phyloP scores from a whole-genome alignment of 805 yeast species.

The Jamesozyma hellenica region DNA sequence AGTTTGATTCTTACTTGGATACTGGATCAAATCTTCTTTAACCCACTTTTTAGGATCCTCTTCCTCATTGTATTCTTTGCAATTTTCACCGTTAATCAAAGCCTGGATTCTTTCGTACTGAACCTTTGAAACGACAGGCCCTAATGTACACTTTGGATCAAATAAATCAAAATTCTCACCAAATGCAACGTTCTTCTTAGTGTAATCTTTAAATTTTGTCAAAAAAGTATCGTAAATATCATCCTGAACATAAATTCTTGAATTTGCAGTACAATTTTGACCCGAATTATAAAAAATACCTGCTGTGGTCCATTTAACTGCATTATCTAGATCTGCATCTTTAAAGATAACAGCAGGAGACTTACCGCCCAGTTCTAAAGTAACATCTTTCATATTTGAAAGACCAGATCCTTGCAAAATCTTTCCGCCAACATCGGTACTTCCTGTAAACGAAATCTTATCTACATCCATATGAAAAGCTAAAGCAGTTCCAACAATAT shows the following conservation, averaged over 20 bases:
- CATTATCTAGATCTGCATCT: slow-evolving; percentile 35
- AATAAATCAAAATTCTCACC: slow-evolving; percentile 44
- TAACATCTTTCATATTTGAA: slow-evolving; percentile 34
- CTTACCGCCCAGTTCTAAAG: slow-evolving; percentile 39
- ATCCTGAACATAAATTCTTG: slow-evolving; percentile 44
- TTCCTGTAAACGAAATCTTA: slow-evolving; percentile 42
- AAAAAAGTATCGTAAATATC: slow-evolving; percentile 39
- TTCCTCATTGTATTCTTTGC: not conserved
- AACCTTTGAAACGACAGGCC: slow-evolving; percentile 43
- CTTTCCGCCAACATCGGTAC: slow-evolving; percentile 36
- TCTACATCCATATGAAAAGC: slow-evolving; percentile 34
- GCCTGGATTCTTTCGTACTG: slow-evolving; percentile 36
- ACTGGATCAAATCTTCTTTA: slow-evolving; percentile 27
- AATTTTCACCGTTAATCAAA: slow-evolving; percentile 22
- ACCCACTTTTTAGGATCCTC: slow-evolving; percentile 31
- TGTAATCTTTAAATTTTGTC: slow-evolving; percentile 29
- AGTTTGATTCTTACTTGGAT: slow-evolving; percentile 7
- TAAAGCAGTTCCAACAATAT: slow-evolving; percentile 32
- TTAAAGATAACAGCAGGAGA: slow-evolving; percentile 36
- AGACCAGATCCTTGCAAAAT: slow-evolving; percentile 31
- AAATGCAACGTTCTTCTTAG: slow-evolving; percentile 39
- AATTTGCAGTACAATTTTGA: slow-evolving; percentile 52
- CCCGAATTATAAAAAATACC: slow-evolving; percentile 50
- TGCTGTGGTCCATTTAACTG: slow-evolving; percentile 36
- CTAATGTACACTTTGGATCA: slow-evolving; percentile 30